A percentile compares a stretch with the other conserved stretches of the same genome.
These are phyloP conservation scores for Vanderwaltozyma tropicalis DNA, from an alignment of 805 yeast genomes.

Conservation along the genomic window DNA sequence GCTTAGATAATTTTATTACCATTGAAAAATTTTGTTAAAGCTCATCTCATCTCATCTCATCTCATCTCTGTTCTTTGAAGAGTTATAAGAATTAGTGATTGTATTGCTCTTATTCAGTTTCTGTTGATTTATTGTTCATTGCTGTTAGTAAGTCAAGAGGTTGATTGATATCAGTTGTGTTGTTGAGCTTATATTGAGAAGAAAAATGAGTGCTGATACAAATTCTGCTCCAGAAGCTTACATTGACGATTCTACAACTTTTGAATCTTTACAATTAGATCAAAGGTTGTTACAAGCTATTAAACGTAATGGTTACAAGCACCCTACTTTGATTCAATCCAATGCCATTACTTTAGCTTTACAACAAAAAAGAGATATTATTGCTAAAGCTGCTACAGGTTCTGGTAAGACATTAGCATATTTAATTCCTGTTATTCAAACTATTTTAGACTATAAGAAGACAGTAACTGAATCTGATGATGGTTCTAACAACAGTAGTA, in stretches of 20 bases:
- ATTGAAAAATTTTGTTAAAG: conserved; percentile 3
- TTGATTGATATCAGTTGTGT: too few species aligned
- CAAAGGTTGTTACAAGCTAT: conserved; percentile 78
- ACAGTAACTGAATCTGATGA: conserved; percentile 14
- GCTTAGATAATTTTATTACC: background rate
- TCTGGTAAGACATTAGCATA: conserved; percentile 94
- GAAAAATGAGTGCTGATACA: conserved; percentile 13
- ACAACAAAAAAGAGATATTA: conserved; percentile 80
- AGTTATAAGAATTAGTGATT: too few species aligned
- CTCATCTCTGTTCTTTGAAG: conserved; percentile 1
- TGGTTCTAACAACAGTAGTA: conserved; percentile 14
- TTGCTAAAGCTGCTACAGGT: conserved; percentile 92
- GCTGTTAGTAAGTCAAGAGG: too few species aligned
- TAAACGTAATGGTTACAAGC: conserved; percentile 63
- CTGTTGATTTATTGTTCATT: too few species aligned
- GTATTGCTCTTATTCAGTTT: too few species aligned
- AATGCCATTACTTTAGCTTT: conserved; percentile 87
- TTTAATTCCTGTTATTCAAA: conserved; percentile 74
- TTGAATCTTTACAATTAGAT: conserved; percentile 73
- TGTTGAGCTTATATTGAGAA: too few species aligned
- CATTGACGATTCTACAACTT: conserved; percentile 57
- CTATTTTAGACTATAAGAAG: conserved; percentile 41
- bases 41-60: conserved; percentile 23
- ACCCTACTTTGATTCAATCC: conserved; percentile 86
- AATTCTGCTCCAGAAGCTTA: conserved; percentile 55